Evolutionary conservation across 805 yeast genomes (phyloP), one percentile per base, ranked within the genome.

Genomic region (Isabelozyma rhagii): DNA sequence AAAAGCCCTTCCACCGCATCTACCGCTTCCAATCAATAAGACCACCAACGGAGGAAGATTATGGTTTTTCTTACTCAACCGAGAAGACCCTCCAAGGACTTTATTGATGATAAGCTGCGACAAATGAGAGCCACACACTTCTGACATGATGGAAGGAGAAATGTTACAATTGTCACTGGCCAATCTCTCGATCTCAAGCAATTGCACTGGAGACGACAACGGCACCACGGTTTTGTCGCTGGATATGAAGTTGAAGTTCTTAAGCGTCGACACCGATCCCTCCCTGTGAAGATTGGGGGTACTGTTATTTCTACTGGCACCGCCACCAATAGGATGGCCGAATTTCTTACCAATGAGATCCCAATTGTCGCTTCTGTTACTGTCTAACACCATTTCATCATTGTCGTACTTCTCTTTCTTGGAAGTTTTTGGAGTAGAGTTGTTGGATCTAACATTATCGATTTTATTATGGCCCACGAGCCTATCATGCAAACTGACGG

Each of bases 21-120:
- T 73, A 48, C 84, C 83, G 57, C 86, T 85, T n/a, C 96, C 94
- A 3, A 81, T 82, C 27, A 90, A 71, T 1, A 86, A 68, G 11
- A 90, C 71, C 3, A 88, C 85, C 48, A 89, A 68, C 1, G 97
- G 97, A 8, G 91, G 87, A 15, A 88, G 75, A 61, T 91, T 90
- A 60, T 85, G 89, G 62, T 87, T 87, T 47, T 62, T 67, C n/a
- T 74, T 70, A 39, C 82, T 77, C 49, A 89, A 72, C 55, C 97
- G 74, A 25, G 64, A 74, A 9, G 79, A 65, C 1, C 96, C 96
- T 10, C 96, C 91, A 17, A 91, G 71, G 15, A 83, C 77, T 25
- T 60, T 62, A 47, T 78, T 74, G 27, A 85, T 72, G 1, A 87
- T 77, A 46, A 87, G 68, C 38, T 72, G 77, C 1, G 87, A 78